Base-by-base conservation (phyloP, 1,139 yeast species). In the Fermentozyma sake region DNA sequence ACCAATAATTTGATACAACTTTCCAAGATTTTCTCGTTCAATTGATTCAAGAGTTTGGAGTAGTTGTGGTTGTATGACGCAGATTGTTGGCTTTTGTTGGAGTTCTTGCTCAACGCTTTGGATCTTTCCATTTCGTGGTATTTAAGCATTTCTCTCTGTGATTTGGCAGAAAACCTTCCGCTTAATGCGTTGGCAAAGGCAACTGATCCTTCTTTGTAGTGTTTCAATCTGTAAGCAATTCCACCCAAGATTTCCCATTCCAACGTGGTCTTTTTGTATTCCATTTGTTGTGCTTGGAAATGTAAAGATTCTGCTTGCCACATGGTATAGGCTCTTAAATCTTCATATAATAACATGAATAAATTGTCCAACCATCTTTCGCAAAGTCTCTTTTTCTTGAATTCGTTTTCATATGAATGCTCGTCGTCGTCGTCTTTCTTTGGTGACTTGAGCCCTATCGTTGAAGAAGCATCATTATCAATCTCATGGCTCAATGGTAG, bases 191-290 rank as follows among this genome's bases (percentile, higher is more conserved):
- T 80, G 39, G 85, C 84, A 44, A 85, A 76, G 5, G 97, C 95
- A 12, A 81, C 76, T 8, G 86, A 68, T 0, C 95, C 94, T 46
- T 85, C 93, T 34, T 79, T 79, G 50, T 61, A 76, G 50, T 86
- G 87, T 48, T 81, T 80, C 23, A 89, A 74, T 36, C 96, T 72
- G 44, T 72, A 72, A 4, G 95, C 87, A 23, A 86, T 76, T 32
- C 76, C 68, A 0, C 97, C 98, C 37, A 89, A 72, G 23, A 89
- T 68, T 54, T 89, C 96, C 97, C 97, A 91, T 56, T 91, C 98
- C 32, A 85, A 62, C 0, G 95, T 83, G 30, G 86, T 76, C 56
- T 84, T 89, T 46, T 76, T 77, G 42, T 81, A 73, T 24, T 78
- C 81, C 55, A 76, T 68, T 52, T 83, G 84, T 44, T 79, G 85